Evolutionary conservation across 2,329 filamentous ascomycete genomes (phyloP).

Genomic region (Calonectria hawksworthii): DNA sequence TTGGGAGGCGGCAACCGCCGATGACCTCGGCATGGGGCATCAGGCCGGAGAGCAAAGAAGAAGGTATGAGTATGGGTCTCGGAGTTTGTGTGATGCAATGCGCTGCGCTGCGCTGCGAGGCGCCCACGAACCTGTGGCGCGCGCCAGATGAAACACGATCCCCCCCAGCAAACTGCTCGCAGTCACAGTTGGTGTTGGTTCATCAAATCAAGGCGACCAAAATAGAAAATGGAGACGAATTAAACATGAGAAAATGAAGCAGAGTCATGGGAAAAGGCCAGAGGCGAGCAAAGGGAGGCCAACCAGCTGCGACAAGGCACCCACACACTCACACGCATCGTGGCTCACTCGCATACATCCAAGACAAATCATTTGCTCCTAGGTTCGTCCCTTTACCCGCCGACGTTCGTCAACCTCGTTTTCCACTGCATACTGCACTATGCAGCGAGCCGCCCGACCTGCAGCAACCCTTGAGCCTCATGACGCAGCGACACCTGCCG

Average conservation of each 20-base stretch:
- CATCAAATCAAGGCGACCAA: background rate
- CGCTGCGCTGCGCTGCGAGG: background rate
- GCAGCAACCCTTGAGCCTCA: constrained; percentile 44
- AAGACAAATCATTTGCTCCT: constrained; percentile 28
- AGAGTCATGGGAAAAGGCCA: background rate
- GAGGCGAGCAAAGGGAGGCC: constrained; percentile 12
- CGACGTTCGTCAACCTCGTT: constrained; percentile 34
- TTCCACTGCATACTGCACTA: constrained; percentile 37
- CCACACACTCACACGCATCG: constrained; percentile 17
- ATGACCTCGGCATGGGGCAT: background rate
- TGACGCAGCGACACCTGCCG: constrained; percentile 30
- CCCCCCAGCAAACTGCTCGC: constrained; percentile 11
- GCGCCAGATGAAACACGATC: constrained; percentile 46
- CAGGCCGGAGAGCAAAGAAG: background rate
- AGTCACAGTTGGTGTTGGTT: background rate
- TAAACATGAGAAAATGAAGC: background rate
- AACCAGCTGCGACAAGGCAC: constrained; percentile 7
- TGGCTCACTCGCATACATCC: constrained; percentile 24
- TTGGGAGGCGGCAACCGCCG: constrained; percentile 1
- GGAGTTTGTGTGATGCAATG: constrained; percentile 7
- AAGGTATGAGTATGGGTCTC: background rate
- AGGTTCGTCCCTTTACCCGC: constrained; percentile 37
- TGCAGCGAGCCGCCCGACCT: constrained; percentile 42
- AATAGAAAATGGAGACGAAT: background rate
- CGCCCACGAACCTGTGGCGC: constrained; percentile 31